Conservation (phyloP, 148 eudicot genomes). For the Arctostaphylos glauca region DNA sequence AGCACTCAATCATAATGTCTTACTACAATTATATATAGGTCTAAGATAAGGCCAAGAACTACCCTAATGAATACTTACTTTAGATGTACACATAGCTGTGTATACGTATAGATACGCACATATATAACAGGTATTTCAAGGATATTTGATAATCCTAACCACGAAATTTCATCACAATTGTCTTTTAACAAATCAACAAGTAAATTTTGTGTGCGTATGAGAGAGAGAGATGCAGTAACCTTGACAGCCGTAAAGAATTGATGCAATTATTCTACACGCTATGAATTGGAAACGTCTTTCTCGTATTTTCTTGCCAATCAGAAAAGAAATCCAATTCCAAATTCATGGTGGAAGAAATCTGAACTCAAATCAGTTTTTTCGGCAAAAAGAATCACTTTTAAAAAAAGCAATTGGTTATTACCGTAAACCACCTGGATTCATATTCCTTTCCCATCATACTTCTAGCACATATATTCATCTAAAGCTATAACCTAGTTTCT, state of each 20-base stretch:
- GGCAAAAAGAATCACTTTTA: constrained; percentile 9
- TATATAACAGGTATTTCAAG: too few species aligned
- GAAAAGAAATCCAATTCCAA: constrained; percentile 17
- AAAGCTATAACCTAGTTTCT: neutral
- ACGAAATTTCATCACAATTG: too few species aligned
- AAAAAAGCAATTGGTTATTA: constrained; percentile 1
- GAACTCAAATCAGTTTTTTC: neutral
- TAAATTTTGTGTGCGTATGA: too few species aligned
- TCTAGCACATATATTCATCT: neutral
- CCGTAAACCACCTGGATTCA: neutral
- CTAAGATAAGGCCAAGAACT: neutral
- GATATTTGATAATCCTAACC: too few species aligned
- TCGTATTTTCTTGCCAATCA: constrained; percentile 3
- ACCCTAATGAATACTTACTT: neutral
- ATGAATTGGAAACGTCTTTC: neutral
- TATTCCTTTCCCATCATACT: constrained; percentile 15
- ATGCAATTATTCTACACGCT: neutral
- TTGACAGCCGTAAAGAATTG: neutral
- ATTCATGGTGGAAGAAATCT: neutral
- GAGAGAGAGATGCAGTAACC: too few species aligned
- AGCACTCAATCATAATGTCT: constrained; percentile 17
- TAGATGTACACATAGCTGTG: neutral
- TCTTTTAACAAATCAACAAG: too few species aligned
- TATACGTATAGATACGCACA: too few species aligned
- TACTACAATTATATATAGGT: neutral